Conservation (phyloP, 2,329 filamentous ascomycete species). For the Trichophaea hybrida region DNA sequence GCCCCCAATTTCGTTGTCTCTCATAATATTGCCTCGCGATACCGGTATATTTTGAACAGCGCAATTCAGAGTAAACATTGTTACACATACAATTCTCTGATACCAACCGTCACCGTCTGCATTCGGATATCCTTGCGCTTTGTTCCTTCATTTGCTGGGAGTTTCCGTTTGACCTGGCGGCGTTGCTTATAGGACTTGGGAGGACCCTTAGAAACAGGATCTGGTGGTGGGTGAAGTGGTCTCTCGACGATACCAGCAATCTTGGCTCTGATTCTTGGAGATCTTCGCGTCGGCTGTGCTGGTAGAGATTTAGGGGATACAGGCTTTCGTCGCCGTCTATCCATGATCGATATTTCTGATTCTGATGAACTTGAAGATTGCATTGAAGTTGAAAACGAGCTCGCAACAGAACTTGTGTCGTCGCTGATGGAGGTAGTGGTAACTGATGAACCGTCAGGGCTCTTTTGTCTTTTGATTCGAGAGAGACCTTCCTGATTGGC, state of each 20-base stretch:
- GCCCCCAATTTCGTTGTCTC: too few relatives aligned
- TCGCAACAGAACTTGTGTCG: not conserved
- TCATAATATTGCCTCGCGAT: too few relatives aligned
- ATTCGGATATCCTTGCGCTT: conserved; percentile 4
- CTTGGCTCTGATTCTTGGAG: conserved; percentile 3
- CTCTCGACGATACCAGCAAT: conserved; percentile 4
- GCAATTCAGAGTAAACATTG: conserved; percentile 2
- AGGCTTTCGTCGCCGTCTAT: not conserved
- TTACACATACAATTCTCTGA: conserved; percentile 17
- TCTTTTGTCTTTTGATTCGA: not conserved
- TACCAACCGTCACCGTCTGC: conserved; percentile 13
- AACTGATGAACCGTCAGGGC: not conserved
- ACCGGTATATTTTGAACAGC: not conserved
- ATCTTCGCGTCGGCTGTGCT: not conserved
- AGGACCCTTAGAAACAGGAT: conserved; percentile 8
- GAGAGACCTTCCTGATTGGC: not conserved
- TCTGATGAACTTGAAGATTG: not conserved
- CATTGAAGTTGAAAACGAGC: not conserved
- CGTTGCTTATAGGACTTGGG: not conserved
- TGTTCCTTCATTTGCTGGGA: conserved; percentile 12
- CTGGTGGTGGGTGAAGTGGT: conserved; percentile 4
- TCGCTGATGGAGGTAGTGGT: not conserved
- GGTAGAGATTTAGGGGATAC: not conserved
- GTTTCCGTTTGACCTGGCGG: conserved; percentile 10
- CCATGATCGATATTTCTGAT: not conserved